Percentiles rank a stretch among this genome's conserved stretches.
Conservation (phyloP, 352 stramenopile species). For the Globisporangium rhizosaccharum region DNA sequence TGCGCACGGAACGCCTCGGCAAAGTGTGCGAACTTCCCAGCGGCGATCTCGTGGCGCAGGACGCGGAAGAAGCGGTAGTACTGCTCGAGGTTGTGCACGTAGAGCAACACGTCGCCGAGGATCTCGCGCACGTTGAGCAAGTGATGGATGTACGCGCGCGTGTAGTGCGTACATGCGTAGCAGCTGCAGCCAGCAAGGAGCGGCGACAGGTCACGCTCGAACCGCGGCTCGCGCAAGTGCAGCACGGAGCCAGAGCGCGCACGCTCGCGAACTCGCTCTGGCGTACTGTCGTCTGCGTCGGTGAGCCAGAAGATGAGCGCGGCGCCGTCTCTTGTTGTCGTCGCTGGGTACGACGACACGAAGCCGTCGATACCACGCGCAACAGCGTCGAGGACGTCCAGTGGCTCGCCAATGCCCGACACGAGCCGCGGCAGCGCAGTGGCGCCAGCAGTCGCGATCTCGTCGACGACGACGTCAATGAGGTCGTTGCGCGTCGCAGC, state of each 20-base stretch:
- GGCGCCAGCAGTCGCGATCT: constrained; percentile 16
- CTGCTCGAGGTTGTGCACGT: constrained; percentile 78
- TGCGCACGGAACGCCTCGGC: constrained; percentile 29
- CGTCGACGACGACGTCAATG: constrained; percentile 40
- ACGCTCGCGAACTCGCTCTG: constrained; percentile 22
- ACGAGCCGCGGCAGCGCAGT: constrained; percentile 44
- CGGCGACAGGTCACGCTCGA: constrained; percentile 55
- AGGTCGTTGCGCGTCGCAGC: constrained; percentile 28
- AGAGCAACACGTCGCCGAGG: constrained; percentile 89
- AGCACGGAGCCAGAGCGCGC: constrained; percentile 41
- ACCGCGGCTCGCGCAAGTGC: constrained; percentile 60
- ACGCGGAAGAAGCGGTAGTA: too few relatives aligned
- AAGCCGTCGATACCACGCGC: constrained; percentile 59
- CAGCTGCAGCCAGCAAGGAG: constrained; percentile 60
- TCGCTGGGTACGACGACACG: constrained; percentile 57
- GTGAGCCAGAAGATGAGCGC: constrained; percentile 64
- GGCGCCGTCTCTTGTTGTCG: constrained; percentile 37
- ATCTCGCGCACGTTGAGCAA: constrained; percentile 91
- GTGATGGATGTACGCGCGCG: constrained; percentile 54
- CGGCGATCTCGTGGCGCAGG: too few relatives aligned
- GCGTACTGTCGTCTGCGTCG: constrained; percentile 23
- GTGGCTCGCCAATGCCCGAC: constrained; percentile 58
- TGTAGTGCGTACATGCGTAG: constrained; percentile 53
- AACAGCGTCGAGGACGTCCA: constrained; percentile 52
- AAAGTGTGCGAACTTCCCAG: constrained; percentile 15